Evolutionary conservation across 2,329 filamentous ascomycete species (phyloP).

Genomic region (Hypoxylon sp.): DNA sequence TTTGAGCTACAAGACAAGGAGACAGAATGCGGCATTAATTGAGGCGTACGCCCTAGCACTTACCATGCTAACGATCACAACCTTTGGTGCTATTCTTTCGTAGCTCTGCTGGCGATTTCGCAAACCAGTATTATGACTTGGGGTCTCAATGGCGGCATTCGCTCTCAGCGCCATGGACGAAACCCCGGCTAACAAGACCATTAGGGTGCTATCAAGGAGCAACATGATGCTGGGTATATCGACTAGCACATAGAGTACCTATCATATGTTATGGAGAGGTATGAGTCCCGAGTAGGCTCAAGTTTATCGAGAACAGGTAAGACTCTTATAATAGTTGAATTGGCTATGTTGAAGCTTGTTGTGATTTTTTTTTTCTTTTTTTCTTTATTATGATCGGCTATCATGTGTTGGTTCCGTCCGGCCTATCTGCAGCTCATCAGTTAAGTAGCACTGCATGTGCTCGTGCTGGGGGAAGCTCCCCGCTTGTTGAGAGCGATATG

Average conservation of each 20-base stretch:
- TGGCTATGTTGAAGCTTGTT: not conserved
- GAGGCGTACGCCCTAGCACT: constrained; percentile 32
- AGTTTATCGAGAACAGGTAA: not conserved
- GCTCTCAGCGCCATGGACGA: not conserved
- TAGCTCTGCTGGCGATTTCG: constrained; percentile 5
- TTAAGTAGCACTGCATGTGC: constrained; percentile 2
- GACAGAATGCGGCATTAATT: not conserved
- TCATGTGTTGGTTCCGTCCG: not conserved
- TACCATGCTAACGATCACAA: constrained; percentile 76
- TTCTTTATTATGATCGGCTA: constrained; percentile 1
- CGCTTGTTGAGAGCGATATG: constrained; percentile 3
- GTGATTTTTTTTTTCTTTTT: not conserved
- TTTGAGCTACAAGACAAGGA: not conserved
- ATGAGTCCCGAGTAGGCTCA: not conserved
- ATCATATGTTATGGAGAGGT: not conserved
- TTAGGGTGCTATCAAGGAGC: not conserved
- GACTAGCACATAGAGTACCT: not conserved
- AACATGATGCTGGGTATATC: constrained; percentile 15
- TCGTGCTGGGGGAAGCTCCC: constrained; percentile 2
- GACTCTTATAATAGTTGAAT: not conserved
- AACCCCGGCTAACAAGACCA: constrained; percentile 15
- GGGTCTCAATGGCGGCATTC: not conserved
- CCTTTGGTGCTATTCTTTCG: constrained; percentile 66
- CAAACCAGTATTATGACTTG: not conserved
- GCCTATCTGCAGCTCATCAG: not conserved